These are phyloP conservation scores for Atkinsonella texensis DNA, from an alignment of 2,329 filamentous ascomycete species.

Conservation along the genomic window DNA sequence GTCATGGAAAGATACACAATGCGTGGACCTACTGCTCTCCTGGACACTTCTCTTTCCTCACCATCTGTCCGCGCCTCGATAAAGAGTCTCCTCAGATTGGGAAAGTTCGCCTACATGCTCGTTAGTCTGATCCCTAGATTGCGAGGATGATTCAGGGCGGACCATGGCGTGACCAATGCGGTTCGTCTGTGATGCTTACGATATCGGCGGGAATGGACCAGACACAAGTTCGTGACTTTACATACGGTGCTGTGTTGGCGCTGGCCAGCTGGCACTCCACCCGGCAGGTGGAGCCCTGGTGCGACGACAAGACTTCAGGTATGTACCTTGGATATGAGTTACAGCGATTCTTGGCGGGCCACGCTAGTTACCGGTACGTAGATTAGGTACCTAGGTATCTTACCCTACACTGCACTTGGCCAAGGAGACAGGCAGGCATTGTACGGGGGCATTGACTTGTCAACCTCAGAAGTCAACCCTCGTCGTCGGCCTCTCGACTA, in stretches of 20 bases:
- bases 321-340: too few species aligned
- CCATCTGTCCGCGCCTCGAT: constrained; percentile 87
- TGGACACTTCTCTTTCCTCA: constrained; percentile 88
- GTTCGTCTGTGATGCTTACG: not conserved
- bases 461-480: not conserved
- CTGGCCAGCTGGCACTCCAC: not conserved
- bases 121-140: not conserved
- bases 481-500: not conserved
- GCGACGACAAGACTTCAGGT: too few species aligned
- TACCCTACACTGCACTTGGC: not conserved
- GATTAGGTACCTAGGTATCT: too few species aligned
- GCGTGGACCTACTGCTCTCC: constrained; percentile 62
- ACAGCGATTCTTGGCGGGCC: too few species aligned
- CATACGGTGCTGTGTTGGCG: too few species aligned
- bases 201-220: not conserved
- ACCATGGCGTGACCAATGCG: not conserved
- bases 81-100: constrained; percentile 91
- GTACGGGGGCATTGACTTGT: not conserved
- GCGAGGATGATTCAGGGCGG: not conserved
- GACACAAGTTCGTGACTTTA: not conserved
- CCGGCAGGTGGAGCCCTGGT: not conserved
- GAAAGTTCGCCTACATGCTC: constrained; percentile 58
- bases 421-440: not conserved
- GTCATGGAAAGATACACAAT: not conserved
- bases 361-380: too few species aligned